Evolutionary conservation across 2,329 filamentous ascomycete genomes (phyloP).

Genomic region (Clarireedia sp.): DNA sequence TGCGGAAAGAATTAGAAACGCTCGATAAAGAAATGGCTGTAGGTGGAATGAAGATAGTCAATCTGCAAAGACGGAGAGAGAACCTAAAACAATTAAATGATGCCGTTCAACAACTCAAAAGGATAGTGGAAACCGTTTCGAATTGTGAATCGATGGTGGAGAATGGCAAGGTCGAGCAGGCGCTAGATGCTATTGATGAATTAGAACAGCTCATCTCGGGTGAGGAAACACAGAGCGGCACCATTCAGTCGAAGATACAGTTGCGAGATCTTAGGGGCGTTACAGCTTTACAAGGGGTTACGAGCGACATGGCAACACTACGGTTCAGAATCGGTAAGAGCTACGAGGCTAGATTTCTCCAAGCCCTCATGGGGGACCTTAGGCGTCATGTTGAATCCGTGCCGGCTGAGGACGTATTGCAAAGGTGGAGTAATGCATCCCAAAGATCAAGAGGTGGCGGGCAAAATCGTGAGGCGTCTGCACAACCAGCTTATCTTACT

Average conservation of each 20-base stretch:
- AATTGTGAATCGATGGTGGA: slow-evolving; percentile 77
- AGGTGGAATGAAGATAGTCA: slow-evolving; percentile 76
- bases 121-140: slow-evolving; percentile 67
- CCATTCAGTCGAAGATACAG: slow-evolving; percentile 17
- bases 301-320: slow-evolving; percentile 66
- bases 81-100: slow-evolving; percentile 78
- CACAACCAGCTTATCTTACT: slow-evolving; percentile 65
- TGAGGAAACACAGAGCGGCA: slow-evolving; percentile 36
- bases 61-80: slow-evolving; percentile 71
- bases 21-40: slow-evolving; percentile 83
- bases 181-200: slow-evolving; percentile 67
- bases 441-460: slow-evolving; percentile 57
- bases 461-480: slow-evolving; percentile 57
- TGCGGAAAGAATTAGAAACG: slow-evolving; percentile 70
- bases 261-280: slow-evolving; percentile 67
- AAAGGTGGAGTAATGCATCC: slow-evolving; percentile 75
- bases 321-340: slow-evolving; percentile 77
- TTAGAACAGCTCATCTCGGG: slow-evolving; percentile 78
- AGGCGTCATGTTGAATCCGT: slow-evolving; percentile 71
- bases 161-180: slow-evolving; percentile 71
- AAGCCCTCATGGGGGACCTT: slow-evolving; percentile 70
- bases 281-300: slow-evolving; percentile 71
- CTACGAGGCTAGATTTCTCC: slow-evolving; percentile 74
- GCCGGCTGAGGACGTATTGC: slow-evolving; percentile 63
- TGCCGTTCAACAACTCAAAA: slow-evolving; percentile 73